Evolutionary conservation across 805 yeast species (phyloP), one percentile per base, ranked within the genome.

Genomic region (Metschnikowia lochheadii): DNA sequence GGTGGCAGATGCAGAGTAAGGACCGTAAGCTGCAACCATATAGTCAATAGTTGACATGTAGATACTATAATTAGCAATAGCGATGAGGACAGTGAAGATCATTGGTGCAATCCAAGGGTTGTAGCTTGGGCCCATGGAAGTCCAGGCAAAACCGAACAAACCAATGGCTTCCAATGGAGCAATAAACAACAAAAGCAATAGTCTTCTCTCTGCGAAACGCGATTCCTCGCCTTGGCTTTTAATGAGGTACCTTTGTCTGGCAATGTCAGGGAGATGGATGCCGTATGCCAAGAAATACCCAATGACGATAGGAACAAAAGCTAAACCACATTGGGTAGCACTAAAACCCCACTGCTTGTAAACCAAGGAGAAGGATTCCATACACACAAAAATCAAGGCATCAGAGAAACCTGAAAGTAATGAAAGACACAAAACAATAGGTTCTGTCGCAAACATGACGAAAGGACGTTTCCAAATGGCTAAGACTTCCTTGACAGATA

Each of bases 1-100:
- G 3, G 76, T 70, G 6, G 77, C 76, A 14, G 75, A 70, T 0
- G 77, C 74, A 31, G 76, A 68, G 56, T 69, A 72, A 2, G 70
- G 72, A 8, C 75, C 75, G 51, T 72, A 72, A 6, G 74, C 70
- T 3, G 72, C 69, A 15, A 70, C 65, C 76, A 72, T 72, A 50
- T 71, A 72, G 59, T 72, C 76, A 43, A 72, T 70, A 15, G 77
- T 72, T n/a, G 75, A 63, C 76, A 70, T 70, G 59, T 72, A 72
- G 49, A 72, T 72, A 40, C 71, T 60, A 58, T 54, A 72, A 53
- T 72, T 72, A 6, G 77, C 77, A 41, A 70, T 63, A 21, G 70
- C 77, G 48, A 72, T 69, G 41, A 66, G 49, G n/a, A 58, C 54
- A 10, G 69, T 59, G 50, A 69, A 71, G n/a, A 72, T 58, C 61